These are phyloP conservation scores for Trichosporon ovoides DNA, from an alignment of 1,284 basidiomycete genomes.

Conservation along the genomic window DNA sequence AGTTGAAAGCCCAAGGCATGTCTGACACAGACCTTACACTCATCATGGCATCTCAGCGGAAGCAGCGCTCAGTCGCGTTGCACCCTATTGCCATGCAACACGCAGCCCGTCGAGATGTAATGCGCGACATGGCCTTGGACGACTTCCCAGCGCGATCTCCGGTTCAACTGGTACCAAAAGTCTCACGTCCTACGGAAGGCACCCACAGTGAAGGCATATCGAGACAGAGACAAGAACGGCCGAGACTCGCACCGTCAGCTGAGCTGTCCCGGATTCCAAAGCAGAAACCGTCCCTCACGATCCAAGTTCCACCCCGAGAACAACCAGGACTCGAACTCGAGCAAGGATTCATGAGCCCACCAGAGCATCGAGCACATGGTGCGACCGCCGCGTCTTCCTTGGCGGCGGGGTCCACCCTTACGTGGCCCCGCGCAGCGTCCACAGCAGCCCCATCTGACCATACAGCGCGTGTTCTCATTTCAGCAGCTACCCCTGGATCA, in stretches of 20 bases:
- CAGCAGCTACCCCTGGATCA: background rate
- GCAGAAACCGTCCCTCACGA: background rate
- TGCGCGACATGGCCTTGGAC: background rate
- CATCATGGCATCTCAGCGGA: slow-evolving; percentile 28
- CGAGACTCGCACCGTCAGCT: background rate
- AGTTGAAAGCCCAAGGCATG: slow-evolving; percentile 36
- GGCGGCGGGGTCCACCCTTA: background rate
- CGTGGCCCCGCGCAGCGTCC: slow-evolving; percentile 3
- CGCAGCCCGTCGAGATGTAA: background rate
- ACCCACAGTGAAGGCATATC: background rate
- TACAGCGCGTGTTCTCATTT: background rate
- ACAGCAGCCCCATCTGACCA: background rate
- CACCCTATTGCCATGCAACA: background rate
- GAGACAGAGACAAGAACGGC: background rate
- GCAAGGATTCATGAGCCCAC: background rate
- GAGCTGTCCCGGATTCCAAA: background rate
- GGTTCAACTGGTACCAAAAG: background rate
- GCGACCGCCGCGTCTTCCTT: background rate
- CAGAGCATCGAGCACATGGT: background rate
- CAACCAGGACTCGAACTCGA: background rate
- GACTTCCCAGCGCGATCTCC: background rate
- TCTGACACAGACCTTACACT: slow-evolving; percentile 37
- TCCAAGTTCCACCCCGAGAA: background rate
- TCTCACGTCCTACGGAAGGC: background rate
- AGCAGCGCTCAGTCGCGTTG: slow-evolving; percentile 13